Conservation (phyloP, 768 basidiomycete species). For the Pisolithus albus region DNA sequence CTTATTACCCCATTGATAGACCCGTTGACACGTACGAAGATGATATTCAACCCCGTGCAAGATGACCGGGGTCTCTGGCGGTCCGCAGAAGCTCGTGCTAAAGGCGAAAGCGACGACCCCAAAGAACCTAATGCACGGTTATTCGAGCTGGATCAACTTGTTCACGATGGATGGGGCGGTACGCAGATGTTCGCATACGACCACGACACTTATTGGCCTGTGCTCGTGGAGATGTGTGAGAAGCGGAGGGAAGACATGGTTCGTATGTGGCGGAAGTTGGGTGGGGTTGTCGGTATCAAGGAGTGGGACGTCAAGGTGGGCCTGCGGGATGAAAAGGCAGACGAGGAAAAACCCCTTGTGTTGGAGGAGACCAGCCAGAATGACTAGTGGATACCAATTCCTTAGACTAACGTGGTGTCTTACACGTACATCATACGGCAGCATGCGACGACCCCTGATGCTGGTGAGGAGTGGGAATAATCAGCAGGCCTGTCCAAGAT, state of each 20-base stretch:
- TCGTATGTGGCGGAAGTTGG: constrained; percentile 60
- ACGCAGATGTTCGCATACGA: constrained; percentile 59
- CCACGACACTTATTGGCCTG: constrained; percentile 72
- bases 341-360: background rate
- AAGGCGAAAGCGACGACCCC: constrained; percentile 17
- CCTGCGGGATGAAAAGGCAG: constrained; percentile 10
- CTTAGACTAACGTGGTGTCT: too few species aligned
- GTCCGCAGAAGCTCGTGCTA: constrained; percentile 16
- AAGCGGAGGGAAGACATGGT: constrained; percentile 44
- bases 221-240: constrained; percentile 49
- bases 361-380: background rate
- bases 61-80: constrained; percentile 23
- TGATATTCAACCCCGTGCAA: constrained; percentile 61
- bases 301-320: constrained; percentile 71
- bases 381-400: background rate
- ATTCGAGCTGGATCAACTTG: constrained; percentile 64
- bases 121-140: constrained; percentile 42
- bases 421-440: too few species aligned
- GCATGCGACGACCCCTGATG: too few species aligned
- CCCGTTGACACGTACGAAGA: constrained; percentile 68
- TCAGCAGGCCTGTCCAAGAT: constrained; percentile 1
- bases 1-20: constrained; percentile 78
- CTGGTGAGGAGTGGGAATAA: too few species aligned
- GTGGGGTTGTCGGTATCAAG: constrained; percentile 61
- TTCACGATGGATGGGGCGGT: constrained; percentile 67